Evolutionary conservation across 805 yeast species (phyloP).

Genomic region (Dipodascus geniculatus): DNA sequence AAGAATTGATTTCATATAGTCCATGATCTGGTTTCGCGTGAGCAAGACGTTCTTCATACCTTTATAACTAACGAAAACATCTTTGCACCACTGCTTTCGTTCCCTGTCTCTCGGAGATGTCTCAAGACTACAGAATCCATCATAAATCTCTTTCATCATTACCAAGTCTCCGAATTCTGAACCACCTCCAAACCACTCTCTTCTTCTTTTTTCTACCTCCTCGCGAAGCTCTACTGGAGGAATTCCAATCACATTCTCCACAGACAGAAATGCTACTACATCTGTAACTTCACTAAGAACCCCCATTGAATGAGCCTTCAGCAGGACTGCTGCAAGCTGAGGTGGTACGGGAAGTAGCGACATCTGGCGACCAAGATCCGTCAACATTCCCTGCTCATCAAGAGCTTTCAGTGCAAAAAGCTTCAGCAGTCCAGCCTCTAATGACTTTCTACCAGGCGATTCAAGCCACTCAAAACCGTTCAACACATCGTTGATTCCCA

Average conservation of each 20-base stretch:
- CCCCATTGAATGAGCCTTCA: slow-evolving; percentile 37
- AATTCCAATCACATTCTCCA: slow-evolving; percentile 73
- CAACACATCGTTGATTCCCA: slow-evolving; percentile 72
- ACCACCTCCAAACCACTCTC: slow-evolving; percentile 62
- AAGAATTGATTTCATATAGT: slow-evolving; percentile 40
- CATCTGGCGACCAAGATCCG: slow-evolving; percentile 74
- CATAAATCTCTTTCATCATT: slow-evolving; percentile 67
- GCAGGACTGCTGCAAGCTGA: slow-evolving; percentile 72
- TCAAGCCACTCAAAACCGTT: slow-evolving; percentile 84
- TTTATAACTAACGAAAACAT: slow-evolving; percentile 59
- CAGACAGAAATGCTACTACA: slow-evolving; percentile 85
- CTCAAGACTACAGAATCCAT: slow-evolving; percentile 38
- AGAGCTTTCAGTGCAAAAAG: slow-evolving; percentile 72
- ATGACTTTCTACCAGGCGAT: slow-evolving; percentile 70
- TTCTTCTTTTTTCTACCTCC: slow-evolving; percentile 66
- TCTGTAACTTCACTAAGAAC: slow-evolving; percentile 65
- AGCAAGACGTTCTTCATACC: slow-evolving; percentile 70
- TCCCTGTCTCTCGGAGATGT: slow-evolving; percentile 31
- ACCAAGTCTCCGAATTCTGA: slow-evolving; percentile 68
- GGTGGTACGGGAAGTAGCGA: slow-evolving; percentile 88
- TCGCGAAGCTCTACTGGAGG: slow-evolving; percentile 76
- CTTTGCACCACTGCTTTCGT: slow-evolving; percentile 72
- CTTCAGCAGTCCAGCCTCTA: slow-evolving; percentile 65
- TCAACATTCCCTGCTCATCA: slow-evolving; percentile 63
- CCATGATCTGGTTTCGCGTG: slow-evolving; percentile 63